Percentiles rank a stretch among this genome's conserved stretches.
phyloP scores from a whole-genome alignment of 805 yeast genomes.

The Metschnikowia santaceciliae region DNA sequence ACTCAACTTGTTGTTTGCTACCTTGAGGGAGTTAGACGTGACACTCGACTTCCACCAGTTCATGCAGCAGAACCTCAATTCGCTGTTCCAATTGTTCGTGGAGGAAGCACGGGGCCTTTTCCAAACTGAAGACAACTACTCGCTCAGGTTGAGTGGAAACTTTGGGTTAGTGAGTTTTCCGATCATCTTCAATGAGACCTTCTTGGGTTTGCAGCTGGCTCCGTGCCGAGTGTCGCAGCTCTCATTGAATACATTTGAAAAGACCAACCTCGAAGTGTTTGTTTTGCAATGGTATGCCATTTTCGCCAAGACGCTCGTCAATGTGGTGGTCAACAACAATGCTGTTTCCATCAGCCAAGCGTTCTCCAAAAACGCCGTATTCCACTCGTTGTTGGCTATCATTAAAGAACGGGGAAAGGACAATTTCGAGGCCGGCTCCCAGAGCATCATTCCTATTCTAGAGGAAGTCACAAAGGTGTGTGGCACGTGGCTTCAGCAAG shows the following conservation, averaged over 20 bases:
- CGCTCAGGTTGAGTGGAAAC: conserved; percentile 40
- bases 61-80: conserved; percentile 16
- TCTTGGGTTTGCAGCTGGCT: conserved; percentile 23
- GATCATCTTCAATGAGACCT: conserved; percentile 36
- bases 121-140: conserved; percentile 3
- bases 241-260: conserved; percentile 23
- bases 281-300: conserved; percentile 47
- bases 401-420: conserved; percentile 12
- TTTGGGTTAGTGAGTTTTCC: conserved; percentile 52
- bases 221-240: background rate
- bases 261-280: conserved; percentile 28
- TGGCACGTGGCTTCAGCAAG: conserved; percentile 22
- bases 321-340: conserved; percentile 15
- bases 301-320: conserved; percentile 39
- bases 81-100: conserved; percentile 13
- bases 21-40: conserved; percentile 45
- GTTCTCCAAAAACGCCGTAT: conserved; percentile 10
- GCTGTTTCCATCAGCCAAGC: background rate
- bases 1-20: conserved; percentile 43
- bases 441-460: conserved; percentile 8
- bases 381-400: conserved; percentile 27
- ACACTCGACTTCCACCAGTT: conserved; percentile 16
- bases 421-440: background rate
- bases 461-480: conserved; percentile 7
- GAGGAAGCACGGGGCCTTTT: conserved; percentile 14